Percentiles rank a stretch among this genome's conserved stretches.
These are phyloP conservation scores for Hypoxylon trugodes DNA, from an alignment of 495 filamentous ascomycete species.

Conservation along the genomic window DNA sequence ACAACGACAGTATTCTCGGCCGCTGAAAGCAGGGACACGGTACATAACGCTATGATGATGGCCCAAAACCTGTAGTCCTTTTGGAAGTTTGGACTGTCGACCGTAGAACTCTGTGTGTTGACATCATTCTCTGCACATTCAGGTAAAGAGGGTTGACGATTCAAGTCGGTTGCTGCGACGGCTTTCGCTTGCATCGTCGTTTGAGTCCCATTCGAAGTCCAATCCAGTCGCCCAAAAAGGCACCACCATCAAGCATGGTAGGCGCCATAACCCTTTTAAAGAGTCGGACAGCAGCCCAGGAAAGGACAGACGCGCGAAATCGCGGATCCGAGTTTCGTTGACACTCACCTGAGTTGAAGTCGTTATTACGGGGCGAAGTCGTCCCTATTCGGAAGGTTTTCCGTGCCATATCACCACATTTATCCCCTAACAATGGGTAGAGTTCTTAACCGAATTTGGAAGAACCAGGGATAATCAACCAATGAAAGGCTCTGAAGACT, in stretches of 20 bases:
- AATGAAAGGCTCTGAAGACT: not conserved
- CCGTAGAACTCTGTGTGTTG: not conserved
- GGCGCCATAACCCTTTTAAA: conserved; percentile 9
- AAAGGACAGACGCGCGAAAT: not conserved
- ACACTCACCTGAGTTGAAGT: conserved; percentile 1
- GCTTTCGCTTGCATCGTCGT: not conserved
- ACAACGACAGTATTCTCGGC: conserved; percentile 62
- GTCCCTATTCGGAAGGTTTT: conserved; percentile 30
- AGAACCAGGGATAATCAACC: not conserved
- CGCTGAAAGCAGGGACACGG: conserved; percentile 51
- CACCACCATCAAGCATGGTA: not conserved
- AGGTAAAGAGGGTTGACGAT: not conserved
- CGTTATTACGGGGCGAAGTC: conserved; percentile 10
- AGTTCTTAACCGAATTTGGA: not conserved
- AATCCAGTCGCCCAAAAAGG: not conserved
- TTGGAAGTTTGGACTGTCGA: not conserved
- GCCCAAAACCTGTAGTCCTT: conserved; percentile 47
- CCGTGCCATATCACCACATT: not conserved
- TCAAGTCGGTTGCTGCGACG: not conserved
- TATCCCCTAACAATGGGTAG: not conserved
- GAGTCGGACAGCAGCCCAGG: not conserved
- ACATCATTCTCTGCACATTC: not conserved
- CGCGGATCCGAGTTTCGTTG: not conserved
- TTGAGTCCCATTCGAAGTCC: not conserved
- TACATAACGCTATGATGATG: conserved; percentile 50